Evolutionary conservation across 2,329 filamentous ascomycete genomes (phyloP).

Genomic region (Coleophoma crateriformis): DNA sequence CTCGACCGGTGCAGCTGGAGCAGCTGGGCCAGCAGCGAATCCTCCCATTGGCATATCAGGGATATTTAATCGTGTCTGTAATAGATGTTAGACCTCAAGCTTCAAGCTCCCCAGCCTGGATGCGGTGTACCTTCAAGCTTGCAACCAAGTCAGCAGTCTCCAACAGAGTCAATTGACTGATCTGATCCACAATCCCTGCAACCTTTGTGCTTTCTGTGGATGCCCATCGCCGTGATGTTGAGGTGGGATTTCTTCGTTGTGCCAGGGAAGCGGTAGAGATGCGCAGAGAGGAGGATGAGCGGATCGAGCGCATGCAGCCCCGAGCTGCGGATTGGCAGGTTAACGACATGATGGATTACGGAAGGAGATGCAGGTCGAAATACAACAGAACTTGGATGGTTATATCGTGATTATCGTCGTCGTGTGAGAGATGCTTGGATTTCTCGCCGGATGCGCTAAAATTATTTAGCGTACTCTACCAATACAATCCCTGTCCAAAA

Average conservation of each 20-base stretch:
- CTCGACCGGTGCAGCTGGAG: conserved; percentile 58
- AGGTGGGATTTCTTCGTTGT: conserved; percentile 36
- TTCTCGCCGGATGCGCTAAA: conserved; percentile 6
- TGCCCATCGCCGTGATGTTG: conserved; percentile 71
- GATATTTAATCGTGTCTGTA: conserved; percentile 87
- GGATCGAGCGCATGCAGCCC: conserved; percentile 59
- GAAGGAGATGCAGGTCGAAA: conserved; percentile 4
- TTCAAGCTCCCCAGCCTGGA: no score
- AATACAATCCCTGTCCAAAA: conserved; percentile 1
- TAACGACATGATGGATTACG: conserved; percentile 48
- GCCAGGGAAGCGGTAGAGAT: conserved; percentile 38
- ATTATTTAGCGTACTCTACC: background rate
- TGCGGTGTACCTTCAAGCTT: conserved; percentile 73
- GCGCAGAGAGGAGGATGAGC: conserved; percentile 40
- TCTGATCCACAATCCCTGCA: conserved; percentile 90
- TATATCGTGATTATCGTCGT: conserved; percentile 6
- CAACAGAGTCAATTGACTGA: conserved; percentile 93
- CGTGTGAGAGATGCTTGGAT: conserved; percentile 3
- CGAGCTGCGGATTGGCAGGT: conserved; percentile 59
- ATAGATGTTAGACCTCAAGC: background rate
- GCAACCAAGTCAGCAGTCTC: conserved; percentile 96
- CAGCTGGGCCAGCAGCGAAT: conserved; percentile 66
- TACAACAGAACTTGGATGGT: conserved; percentile 1
- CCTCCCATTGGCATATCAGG: conserved; percentile 94
- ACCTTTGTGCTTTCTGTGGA: conserved; percentile 96